Percentiles rank a stretch among this genome's conserved stretches.
Evolutionary conservation across 805 yeast genomes (phyloP).

Genomic region (Metschnikowia continentalis): DNA sequence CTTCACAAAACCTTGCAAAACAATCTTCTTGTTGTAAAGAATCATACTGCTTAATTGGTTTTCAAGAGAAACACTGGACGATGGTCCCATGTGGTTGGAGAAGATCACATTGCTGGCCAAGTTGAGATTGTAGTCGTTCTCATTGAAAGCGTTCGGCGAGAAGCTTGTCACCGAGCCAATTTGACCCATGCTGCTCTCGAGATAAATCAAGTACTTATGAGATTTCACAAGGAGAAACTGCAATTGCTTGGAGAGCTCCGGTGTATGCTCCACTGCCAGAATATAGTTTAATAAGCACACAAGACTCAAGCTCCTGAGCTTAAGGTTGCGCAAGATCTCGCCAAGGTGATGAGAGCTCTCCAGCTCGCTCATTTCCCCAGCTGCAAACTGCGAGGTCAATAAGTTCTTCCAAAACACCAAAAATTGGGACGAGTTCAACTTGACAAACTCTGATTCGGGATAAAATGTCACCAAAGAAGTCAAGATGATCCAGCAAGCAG

Average conservation of each 20-base stretch:
- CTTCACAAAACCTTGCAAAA: slow-evolving; percentile 33
- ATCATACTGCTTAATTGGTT: slow-evolving; percentile 30
- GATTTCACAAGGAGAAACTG: slow-evolving; percentile 40
- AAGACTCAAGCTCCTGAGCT: slow-evolving; percentile 35
- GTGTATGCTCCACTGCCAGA: slow-evolving; percentile 33
- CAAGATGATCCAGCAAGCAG: slow-evolving; percentile 41
- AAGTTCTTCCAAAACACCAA: slow-evolving; percentile 43
- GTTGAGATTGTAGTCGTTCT: slow-evolving; percentile 27
- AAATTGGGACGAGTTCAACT: slow-evolving; percentile 41
- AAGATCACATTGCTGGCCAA: slow-evolving; percentile 28
- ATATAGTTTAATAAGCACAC: slow-evolving; percentile 38
- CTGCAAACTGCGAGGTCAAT: slow-evolving; percentile 39
- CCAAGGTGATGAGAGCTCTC: slow-evolving; percentile 15
- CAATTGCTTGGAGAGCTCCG: slow-evolving; percentile 38
- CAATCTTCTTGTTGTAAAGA: slow-evolving; percentile 34
- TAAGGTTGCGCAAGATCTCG: slow-evolving; percentile 34
- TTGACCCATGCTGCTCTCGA: slow-evolving; percentile 33
- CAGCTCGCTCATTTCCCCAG: slow-evolving; percentile 16
- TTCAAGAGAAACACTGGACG: slow-evolving; percentile 21
- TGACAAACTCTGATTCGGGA: slow-evolving; percentile 39
- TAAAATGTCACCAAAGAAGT: slow-evolving; percentile 38
- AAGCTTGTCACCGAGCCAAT: slow-evolving; percentile 34
- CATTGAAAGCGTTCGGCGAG: slow-evolving; percentile 24
- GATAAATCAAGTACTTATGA: slow-evolving; percentile 36
- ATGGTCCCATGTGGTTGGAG: slow-evolving; percentile 19